Evolutionary conservation across 23 red algal species (phyloP).

Genomic region (Gracilariopsis chorda): DNA sequence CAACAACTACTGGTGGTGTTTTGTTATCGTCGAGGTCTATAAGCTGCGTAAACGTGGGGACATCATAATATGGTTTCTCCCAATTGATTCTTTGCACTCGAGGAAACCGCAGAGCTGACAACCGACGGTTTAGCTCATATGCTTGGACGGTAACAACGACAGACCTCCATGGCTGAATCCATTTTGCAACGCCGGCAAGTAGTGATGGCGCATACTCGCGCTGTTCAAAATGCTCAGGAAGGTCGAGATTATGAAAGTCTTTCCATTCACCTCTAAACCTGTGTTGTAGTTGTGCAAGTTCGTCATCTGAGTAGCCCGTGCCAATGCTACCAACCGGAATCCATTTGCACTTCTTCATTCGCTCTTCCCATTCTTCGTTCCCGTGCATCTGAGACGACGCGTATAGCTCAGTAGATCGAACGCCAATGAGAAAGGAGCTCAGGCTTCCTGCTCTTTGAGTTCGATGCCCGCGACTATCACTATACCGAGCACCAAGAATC

Average conservation of each 20-base stretch:
- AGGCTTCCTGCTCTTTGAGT: constrained; percentile 36
- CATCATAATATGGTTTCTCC: constrained; percentile 79
- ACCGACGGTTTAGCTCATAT: constrained; percentile 59
- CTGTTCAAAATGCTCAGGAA: constrained; percentile 60
- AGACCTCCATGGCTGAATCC: constrained; percentile 76
- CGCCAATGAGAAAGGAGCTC: constrained; percentile 66
- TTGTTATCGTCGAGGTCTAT: constrained; percentile 59
- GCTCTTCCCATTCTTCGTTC: constrained; percentile 24
- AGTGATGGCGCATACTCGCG: constrained; percentile 5
- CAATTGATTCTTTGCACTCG: constrained; percentile 65
- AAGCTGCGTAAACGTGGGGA: constrained; percentile 44
- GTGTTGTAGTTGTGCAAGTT: constrained; percentile 62
- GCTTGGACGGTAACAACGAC: constrained; percentile 59
- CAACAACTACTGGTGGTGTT: background rate
- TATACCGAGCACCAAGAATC: constrained; percentile 76
- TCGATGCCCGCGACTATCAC: constrained; percentile 40
- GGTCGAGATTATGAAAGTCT: constrained; percentile 39
- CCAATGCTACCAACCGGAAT: constrained; percentile 61
- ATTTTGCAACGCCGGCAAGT: constrained; percentile 56
- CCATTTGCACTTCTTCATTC: constrained; percentile 58
- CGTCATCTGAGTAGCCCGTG: constrained; percentile 56
- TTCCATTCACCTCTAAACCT: constrained; percentile 60
- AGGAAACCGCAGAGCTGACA: constrained; percentile 68
- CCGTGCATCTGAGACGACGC: background rate
- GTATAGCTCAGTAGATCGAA: constrained; percentile 3